Evolutionary conservation across 768 basidiomycete species (phyloP), one percentile per base, ranked within the genome.

Genomic region (Gyrodon lividus): DNA sequence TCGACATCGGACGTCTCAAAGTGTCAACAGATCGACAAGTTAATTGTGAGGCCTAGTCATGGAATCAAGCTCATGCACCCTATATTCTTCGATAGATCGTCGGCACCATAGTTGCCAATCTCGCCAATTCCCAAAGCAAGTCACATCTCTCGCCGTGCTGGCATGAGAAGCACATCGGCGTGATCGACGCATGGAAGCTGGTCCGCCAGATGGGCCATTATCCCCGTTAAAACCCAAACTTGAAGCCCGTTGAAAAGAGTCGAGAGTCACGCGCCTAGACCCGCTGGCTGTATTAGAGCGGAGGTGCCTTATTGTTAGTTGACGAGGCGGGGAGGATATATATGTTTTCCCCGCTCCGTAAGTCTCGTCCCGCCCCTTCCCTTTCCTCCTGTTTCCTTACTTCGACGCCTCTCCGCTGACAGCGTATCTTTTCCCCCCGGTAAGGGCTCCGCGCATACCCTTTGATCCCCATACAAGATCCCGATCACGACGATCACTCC

Each of bases 141-240:
- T 50, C 35, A 51, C 28, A 28, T 42, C 55, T 55, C 51, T 60
- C 51, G 17, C 20, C 39, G 17, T 43, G 57, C 28, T 60, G 54
- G 52, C 63, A 57, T 24, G 14, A 40, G 53, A 60, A 54, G 51
- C 30, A 20, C 35, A 57, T 65, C 52, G 56, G 24, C 7, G 17
- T 39, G 64, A 65, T 64, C 64, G 64, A 61, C 58, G 39, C 26
- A 47, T 47, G 22, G 58, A 63, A 60, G 58, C 51, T 19, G 38
- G 43, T 30, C 31, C 38, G 43, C 46, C 46, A 50, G 38, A 56
- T 52, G 54, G 40, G 50, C 13, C 10, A 47, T 49, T 39, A 58
- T 60, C 56, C 24, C 51, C 53, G 54, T 56, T 55, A 39, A 50
- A 45, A 48, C 13, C 10, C 8, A 28, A 28, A 28, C 28, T 10